Evolutionary conservation across 169 alveolate genomes (phyloP).

Genomic region (Plasmodium malariae): DNA sequence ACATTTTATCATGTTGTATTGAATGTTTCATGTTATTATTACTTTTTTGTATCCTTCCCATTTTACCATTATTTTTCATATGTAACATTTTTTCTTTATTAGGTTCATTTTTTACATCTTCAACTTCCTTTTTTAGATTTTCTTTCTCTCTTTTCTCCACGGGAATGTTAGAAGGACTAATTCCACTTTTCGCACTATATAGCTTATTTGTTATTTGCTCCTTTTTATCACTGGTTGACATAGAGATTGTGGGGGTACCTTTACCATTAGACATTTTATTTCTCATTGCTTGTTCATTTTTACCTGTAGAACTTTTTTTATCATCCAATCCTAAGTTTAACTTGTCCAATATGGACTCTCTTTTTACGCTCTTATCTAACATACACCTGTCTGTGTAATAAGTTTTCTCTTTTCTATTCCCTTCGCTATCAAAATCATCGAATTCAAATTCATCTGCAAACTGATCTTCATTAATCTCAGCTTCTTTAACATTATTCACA

Average conservation of each 20-base stretch:
- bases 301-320: constrained; percentile 6
- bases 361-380: constrained; percentile 21
- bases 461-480: constrained; percentile 10
- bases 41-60: not conserved
- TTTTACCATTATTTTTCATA: not conserved
- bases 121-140: not conserved
- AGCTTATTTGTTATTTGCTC: not conserved
- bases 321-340: constrained; percentile 26
- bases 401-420: constrained; percentile 35
- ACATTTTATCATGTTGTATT: constrained; percentile 14
- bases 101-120: not conserved
- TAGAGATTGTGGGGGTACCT: no score
- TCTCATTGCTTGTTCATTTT: not conserved
- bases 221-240: not conserved
- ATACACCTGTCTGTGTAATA: constrained; percentile 69
- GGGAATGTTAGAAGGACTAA: not conserved
- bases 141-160: not conserved
- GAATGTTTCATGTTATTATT: not conserved
- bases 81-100: not conserved
- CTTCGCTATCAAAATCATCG: constrained; percentile 40
- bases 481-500: not conserved
- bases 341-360: constrained; percentile 57
- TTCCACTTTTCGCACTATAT: not conserved
- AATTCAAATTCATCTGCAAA: constrained; percentile 23
- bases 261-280: not conserved